A percentile compares a stretch with the other conserved stretches of the same genome.
These are phyloP conservation scores for Nakazawaea holstii DNA, from an alignment of 805 yeast species.

Conservation along the genomic window DNA sequence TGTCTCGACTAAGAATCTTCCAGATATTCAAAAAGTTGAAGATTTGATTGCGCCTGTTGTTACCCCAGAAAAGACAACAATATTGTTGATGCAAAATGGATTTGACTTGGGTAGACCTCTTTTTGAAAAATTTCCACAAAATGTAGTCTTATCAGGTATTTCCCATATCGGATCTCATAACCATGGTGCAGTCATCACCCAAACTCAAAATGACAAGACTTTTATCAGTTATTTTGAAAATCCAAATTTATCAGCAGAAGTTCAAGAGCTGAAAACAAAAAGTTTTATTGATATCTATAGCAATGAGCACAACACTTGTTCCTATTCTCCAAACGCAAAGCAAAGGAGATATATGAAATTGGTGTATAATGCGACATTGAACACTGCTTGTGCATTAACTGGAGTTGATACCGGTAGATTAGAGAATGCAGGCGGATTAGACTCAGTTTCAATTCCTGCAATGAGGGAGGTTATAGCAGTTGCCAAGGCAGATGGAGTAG, in stretches of 20 bases:
- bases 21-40: conserved; percentile 49
- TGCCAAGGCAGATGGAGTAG: conserved; percentile 66
- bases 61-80: conserved; percentile 35
- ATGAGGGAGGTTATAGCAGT: conserved; percentile 62
- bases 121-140: conserved; percentile 42
- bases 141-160: conserved; percentile 55
- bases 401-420: conserved; percentile 56
- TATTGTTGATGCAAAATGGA: conserved; percentile 63
- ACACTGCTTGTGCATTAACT: conserved; percentile 56
- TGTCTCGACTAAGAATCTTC: conserved; percentile 54
- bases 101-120: conserved; percentile 57
- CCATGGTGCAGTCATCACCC: conserved; percentile 41
- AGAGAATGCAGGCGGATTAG: conserved; percentile 34
- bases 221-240: conserved; percentile 48
- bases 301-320: conserved; percentile 35
- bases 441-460: conserved; percentile 44
- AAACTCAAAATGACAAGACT: conserved; percentile 46
- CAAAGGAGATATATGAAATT: conserved; percentile 60
- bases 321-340: conserved; percentile 39
- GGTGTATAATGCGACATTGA: conserved; percentile 63
- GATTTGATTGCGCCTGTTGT: conserved; percentile 48
- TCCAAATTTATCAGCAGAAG: conserved; percentile 24
- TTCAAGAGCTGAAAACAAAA: conserved; percentile 29
- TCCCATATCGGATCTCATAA: conserved; percentile 59
- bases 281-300: conserved; percentile 42